phyloP scores from a whole-genome alignment of 2,329 filamentous ascomycete species.

The Amesomyces nigricolor region DNA sequence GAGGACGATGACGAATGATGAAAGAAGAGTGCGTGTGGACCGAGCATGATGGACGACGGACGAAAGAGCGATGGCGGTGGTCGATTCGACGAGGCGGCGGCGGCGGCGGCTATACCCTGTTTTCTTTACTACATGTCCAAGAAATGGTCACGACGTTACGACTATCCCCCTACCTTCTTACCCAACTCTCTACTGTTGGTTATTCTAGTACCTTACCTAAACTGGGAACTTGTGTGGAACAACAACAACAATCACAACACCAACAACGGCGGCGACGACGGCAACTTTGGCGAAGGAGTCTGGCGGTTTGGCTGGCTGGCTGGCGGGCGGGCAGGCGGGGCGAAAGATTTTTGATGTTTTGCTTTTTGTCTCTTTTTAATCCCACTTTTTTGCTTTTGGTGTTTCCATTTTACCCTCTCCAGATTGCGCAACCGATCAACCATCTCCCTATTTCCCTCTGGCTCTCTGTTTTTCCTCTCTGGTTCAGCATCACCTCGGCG shows the following conservation, averaged over 20 bases:
- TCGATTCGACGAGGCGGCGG: conserved; percentile 8
- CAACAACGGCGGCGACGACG: background rate
- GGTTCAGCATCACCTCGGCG: conserved; percentile 15
- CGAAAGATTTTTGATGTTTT: background rate
- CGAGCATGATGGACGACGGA: no score
- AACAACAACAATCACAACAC: background rate
- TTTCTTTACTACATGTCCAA: conserved; percentile 19
- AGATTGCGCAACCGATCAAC: conserved; percentile 19
- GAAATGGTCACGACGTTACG: conserved; percentile 27
- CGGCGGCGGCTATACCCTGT: conserved; percentile 19
- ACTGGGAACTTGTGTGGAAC: conserved; percentile 14
- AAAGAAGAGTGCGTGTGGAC: background rate
- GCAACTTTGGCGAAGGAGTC: conserved; percentile 21
- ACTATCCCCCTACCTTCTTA: conserved; percentile 8
- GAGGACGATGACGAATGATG: conserved; percentile 30
- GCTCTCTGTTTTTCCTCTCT: conserved; percentile 7
- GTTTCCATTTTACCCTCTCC: background rate
- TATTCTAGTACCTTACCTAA: background rate
- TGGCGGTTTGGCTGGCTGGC: conserved; percentile 1
- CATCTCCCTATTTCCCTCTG: background rate
- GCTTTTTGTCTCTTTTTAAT: conserved; percentile 3
- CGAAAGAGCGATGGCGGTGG: conserved; percentile 9
- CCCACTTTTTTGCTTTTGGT: background rate
- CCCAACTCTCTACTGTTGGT: conserved; percentile 21
- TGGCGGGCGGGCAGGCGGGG: conserved; percentile 9